Conservation (phyloP, 345 rosid genomes). For the Carallia pectinifolia region DNA sequence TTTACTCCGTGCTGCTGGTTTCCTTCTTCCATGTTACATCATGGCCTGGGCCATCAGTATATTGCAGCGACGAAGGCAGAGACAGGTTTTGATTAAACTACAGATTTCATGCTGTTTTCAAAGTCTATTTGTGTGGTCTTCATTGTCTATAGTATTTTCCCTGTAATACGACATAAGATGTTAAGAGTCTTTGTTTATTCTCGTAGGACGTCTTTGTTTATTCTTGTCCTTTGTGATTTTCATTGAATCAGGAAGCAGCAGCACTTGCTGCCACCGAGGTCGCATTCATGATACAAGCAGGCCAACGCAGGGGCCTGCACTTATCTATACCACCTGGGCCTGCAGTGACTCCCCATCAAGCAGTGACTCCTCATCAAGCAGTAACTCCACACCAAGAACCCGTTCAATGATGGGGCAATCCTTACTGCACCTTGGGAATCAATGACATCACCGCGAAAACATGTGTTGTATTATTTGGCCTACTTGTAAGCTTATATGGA, state of each 20-base stretch:
- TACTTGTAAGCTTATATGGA: neutral
- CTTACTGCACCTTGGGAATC: neutral
- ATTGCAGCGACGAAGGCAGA: constrained; percentile 87
- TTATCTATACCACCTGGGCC: constrained; percentile 16
- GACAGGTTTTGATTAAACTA: constrained; percentile 52
- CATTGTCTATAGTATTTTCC: neutral
- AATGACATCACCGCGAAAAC: neutral
- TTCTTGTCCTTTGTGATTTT: neutral
- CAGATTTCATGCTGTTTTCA: neutral
- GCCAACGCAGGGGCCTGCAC: constrained; percentile 10
- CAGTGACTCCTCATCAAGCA: constrained; percentile 4
- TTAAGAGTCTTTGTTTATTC: neutral
- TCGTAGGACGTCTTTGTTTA: neutral
- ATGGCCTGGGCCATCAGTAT: constrained; percentile 99
- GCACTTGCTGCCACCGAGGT: constrained; percentile 19
- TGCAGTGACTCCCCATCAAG: constrained; percentile 7
- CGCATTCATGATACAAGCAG: constrained; percentile 21
- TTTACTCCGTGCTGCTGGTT: constrained; percentile 65
- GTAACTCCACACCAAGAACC: constrained; percentile 10
- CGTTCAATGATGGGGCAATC: neutral
- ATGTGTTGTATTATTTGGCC: constrained; percentile 13
- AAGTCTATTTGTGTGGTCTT: neutral
- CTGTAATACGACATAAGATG: neutral
- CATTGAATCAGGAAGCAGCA: constrained; percentile 17
- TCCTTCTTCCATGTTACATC: constrained; percentile 92